Evolutionary conservation across 495 filamentous ascomycete genomes (phyloP).

Genomic region (Terfezia claveryi): DNA sequence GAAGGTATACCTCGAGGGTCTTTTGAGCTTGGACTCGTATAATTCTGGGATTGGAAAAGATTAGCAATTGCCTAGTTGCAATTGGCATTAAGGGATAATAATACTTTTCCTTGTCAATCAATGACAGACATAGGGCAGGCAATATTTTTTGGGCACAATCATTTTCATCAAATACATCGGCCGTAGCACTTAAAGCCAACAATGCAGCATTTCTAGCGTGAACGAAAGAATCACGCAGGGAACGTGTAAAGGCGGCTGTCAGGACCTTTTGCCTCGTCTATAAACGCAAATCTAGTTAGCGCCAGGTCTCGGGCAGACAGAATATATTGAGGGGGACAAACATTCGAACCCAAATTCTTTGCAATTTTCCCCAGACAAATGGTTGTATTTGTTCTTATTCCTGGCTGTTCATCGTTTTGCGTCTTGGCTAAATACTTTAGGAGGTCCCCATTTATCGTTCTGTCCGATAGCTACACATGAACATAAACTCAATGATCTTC

Average conservation of each 20-base stretch:
- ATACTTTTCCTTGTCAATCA: not conserved
- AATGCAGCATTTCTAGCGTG: conserved; percentile 79
- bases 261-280: conserved; percentile 66
- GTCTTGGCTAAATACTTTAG: conserved; percentile 83
- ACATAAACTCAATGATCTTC: not conserved
- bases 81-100: not conserved
- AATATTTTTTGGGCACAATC: conserved; percentile 71
- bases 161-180: conserved; percentile 69
- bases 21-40: conserved; percentile 81
- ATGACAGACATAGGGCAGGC: conserved; percentile 33
- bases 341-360: conserved; percentile 54
- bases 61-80: not conserved
- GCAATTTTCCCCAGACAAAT: conserved; percentile 94
- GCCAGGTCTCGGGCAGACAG: not conserved
- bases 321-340: conserved; percentile 18
- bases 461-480: conserved; percentile 42
- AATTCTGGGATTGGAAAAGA: conserved; percentile 77
- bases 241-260: conserved; percentile 69
- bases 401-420: conserved; percentile 91
- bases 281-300: not conserved
- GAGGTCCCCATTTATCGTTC: conserved; percentile 81
- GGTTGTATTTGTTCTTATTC: conserved; percentile 92
- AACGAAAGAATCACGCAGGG: conserved; percentile 78
- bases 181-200: conserved; percentile 62
- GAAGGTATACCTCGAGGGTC: conserved; percentile 71